Base-by-base conservation (phyloP, 139 green algal species). In the Trebouxia sp. region DNA sequence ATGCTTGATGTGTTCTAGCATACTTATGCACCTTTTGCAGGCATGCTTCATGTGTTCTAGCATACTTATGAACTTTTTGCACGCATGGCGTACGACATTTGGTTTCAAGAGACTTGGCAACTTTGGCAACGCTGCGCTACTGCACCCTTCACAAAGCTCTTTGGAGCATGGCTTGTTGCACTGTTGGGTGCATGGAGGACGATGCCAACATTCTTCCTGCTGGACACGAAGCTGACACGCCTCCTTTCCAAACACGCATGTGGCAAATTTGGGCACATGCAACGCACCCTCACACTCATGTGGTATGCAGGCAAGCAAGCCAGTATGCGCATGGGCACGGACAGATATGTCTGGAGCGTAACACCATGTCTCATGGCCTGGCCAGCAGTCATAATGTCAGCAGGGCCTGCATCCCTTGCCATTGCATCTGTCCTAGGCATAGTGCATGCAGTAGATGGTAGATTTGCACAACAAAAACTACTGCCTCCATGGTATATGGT, bases 281-380 rank as follows among this genome's bases (percentile, higher is more conserved):
- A n/a, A n/a, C n/a, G n/a, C n/a, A n/a, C 24, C 8, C 10, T 10
- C 22, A 35, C 26, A 32, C 4, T 26, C 3, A 8, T 45, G 38
- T 80, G 6, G 53, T 30, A 22, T 78, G 45, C n/a, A 75, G 37
- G 47, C 24, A 47, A 24, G 38, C 53, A 48, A 41, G 24, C 51
- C 20, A 65, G 78, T 53, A 12, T n/a, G 30, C 38, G 81, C 69
- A 62, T 43, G 78, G 70, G 66, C 50, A 9, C 76, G 22, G 75
- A 89, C 65, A 83, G 94, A 24, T 97, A 94, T 78, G 42, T 92
- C 15, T 98, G 92, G 91, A 90, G 87, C 30, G 92, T 98, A 12
- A 83, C 91, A 30, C 94, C 94, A 17, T 92, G 87, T 48, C 83
- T 98, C n/a, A 82, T 90, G 39, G 94, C 89, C 3, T 97, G 92